These are phyloP conservation scores for Aleurites moluccanus DNA, from an alignment of 441 rosid species.

Conservation along the genomic window DNA sequence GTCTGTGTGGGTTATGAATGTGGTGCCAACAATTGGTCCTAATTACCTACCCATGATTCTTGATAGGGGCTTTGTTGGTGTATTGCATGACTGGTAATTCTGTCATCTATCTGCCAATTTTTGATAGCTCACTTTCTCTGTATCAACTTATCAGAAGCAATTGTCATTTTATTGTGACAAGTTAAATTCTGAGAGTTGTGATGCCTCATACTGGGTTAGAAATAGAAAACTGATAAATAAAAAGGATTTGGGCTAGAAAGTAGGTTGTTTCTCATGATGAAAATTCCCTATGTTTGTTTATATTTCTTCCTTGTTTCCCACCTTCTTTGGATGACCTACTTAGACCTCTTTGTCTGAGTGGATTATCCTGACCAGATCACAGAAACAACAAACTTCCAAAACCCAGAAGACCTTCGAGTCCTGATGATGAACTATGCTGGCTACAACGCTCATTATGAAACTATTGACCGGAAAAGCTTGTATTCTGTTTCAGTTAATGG, in stretches of 20 bases:
- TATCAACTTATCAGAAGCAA: not conserved
- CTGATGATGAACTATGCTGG: too few relatives aligned
- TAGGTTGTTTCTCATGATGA: not conserved
- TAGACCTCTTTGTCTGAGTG: not conserved
- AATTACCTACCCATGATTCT: constrained; percentile 84
- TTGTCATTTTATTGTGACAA: not conserved
- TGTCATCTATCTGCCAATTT: not conserved
- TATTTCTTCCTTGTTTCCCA: not conserved
- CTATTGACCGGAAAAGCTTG: not conserved
- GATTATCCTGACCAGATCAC: not conserved
- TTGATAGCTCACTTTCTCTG: not conserved
- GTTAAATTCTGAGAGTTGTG: not conserved
- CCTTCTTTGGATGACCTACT: not conserved
- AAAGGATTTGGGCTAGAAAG: not conserved
- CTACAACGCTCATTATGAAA: not conserved
- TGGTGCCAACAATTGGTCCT: constrained; percentile 78
- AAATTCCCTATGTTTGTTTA: not conserved
- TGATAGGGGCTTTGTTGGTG: constrained; percentile 94
- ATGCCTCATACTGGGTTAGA: not conserved
- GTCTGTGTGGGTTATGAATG: constrained; percentile 98
- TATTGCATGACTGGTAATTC: constrained; percentile 87
- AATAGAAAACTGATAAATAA: not conserved
- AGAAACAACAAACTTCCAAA: constrained; percentile 1
- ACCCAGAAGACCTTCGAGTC: not conserved
- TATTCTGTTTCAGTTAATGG: not conserved